phyloP scores from a whole-genome alignment of 352 stramenopile species.

The Plasmopara muralis region DNA sequence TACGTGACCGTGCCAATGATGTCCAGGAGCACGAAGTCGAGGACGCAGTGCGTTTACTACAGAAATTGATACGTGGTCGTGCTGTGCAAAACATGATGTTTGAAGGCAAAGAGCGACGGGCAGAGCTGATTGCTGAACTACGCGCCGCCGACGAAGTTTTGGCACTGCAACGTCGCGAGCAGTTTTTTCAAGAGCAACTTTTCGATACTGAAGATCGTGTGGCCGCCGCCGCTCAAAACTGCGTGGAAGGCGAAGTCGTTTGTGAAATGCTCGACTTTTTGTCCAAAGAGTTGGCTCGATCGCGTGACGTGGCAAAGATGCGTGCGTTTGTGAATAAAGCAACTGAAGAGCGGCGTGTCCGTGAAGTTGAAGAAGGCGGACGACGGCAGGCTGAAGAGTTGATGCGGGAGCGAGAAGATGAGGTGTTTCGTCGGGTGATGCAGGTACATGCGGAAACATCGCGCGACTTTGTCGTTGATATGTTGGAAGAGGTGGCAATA shows the following conservation, averaged over 20 bases:
- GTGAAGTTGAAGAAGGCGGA: conserved; percentile 83
- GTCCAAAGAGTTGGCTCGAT: conserved; percentile 82
- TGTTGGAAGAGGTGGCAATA: conserved; percentile 51
- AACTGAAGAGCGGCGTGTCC: conserved; percentile 51
- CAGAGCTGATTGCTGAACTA: conserved; percentile 87
- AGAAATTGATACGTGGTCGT: conserved; percentile 84
- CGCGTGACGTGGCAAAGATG: conserved; percentile 72
- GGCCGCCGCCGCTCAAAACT: conserved; percentile 40
- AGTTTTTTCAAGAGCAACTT: conserved; percentile 11
- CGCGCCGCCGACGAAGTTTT: conserved; percentile 57
- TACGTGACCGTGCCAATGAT: conserved; percentile 20
- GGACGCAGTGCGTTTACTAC: conserved; percentile 72
- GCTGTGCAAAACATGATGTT: conserved; percentile 94
- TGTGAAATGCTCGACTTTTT: conserved; percentile 87
- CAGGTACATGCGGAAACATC: conserved; percentile 77
- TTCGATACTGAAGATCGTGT: conserved; percentile 32
- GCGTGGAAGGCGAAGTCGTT: conserved; percentile 83
- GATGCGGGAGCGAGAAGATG: conserved; percentile 72
- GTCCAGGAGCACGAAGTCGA: conserved; percentile 43
- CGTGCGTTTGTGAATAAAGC: conserved; percentile 65
- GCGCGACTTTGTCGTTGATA: conserved; percentile 57
- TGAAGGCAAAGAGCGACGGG: conserved; percentile 81
- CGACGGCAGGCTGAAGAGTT: conserved; percentile 83
- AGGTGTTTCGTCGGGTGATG: conserved; percentile 72
- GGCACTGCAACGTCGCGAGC: conserved; percentile 11